phyloP scores from a whole-genome alignment of 2,329 filamentous ascomycete species.

The Colletotrichum camelliae region DNA sequence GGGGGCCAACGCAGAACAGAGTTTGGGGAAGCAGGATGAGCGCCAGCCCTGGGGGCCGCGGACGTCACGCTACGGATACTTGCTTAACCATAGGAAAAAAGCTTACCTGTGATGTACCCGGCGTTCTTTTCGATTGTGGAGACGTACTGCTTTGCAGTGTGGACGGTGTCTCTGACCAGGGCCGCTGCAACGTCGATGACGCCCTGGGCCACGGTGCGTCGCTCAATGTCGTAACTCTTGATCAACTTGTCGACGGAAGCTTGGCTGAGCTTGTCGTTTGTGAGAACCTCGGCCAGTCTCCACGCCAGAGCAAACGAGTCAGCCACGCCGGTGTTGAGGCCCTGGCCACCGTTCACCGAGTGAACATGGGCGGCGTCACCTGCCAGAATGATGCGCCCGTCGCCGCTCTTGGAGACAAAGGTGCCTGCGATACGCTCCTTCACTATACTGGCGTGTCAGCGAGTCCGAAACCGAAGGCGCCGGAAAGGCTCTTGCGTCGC shows the following conservation, averaged over 20 bases:
- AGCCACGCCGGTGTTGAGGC: slow-evolving; percentile 56
- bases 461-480: neutral
- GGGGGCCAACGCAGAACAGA: neutral
- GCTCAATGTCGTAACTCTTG: slow-evolving; percentile 49
- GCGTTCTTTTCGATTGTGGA: slow-evolving; percentile 52
- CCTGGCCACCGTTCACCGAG: slow-evolving; percentile 52
- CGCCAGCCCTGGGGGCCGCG: neutral
- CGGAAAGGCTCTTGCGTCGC: neutral
- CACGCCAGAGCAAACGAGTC: slow-evolving; percentile 57
- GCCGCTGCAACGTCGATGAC: slow-evolving; percentile 53
- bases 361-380: slow-evolving; percentile 58
- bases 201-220: slow-evolving; percentile 45
- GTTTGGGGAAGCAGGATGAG: neutral
- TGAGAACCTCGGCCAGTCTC: slow-evolving; percentile 49
- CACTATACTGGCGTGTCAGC: slow-evolving; percentile 30
- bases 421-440: slow-evolving; percentile 58
- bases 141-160: slow-evolving; percentile 50
- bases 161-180: slow-evolving; percentile 49
- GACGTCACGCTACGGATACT: neutral
- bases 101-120: slow-evolving; percentile 50
- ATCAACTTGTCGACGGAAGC: slow-evolving; percentile 34
- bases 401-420: slow-evolving; percentile 42
- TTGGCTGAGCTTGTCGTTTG: slow-evolving; percentile 25
- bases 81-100: neutral
- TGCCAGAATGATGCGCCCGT: slow-evolving; percentile 51